Base-by-base conservation (phyloP, 306 rosid species). In the Dryas drummondii region DNA sequence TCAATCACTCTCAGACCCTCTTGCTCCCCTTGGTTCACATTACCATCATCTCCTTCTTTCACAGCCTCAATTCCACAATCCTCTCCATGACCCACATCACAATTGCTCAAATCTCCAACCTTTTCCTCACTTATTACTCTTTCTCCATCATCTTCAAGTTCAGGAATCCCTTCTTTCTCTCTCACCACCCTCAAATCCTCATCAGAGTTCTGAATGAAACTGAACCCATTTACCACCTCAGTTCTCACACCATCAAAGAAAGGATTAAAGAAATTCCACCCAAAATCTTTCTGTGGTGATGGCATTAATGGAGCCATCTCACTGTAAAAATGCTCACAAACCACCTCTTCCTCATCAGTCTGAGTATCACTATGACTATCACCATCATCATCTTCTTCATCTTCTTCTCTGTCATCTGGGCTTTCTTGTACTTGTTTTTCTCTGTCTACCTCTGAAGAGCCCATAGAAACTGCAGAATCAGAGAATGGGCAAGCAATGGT, bases 1-100 rank as follows among this genome's bases (percentile, higher is more conserved):
- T 88, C 88, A 68, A 85, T 79, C 70, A 88, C 91, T 15, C 75
- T 77, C 58, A 86, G 62, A 45, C 88, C 85, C 48, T 52, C 81
- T 10, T 79, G 79, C 78, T 80, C 91, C 46, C 10, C 76, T 22
- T 70, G 47, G 14, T 16, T 70, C 51, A 6, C 56, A 44, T 32
- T 32, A 22, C 3, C 65, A 61, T 16, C 53, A 15, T 45, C 67
- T 46, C 76, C 66, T 72, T 54, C 15, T 26, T 17, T 5, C 50
- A 49, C 60, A 73, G 49, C 77, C 59, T 61, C 77, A 37, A 50
- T 15, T 14, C 78, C 62, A 32, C 78, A 47, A 45, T 47, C 71
- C 69, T 64, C 73, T 44, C 46, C 55, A 47, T 46, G 50, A 66
- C 58, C 73, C 73, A 55, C 53, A 65, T 11, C 37, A 19, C 52